Base-by-base conservation (phyloP, 495 filamentous ascomycete genomes). In the Oleoguttula mirabilis region DNA sequence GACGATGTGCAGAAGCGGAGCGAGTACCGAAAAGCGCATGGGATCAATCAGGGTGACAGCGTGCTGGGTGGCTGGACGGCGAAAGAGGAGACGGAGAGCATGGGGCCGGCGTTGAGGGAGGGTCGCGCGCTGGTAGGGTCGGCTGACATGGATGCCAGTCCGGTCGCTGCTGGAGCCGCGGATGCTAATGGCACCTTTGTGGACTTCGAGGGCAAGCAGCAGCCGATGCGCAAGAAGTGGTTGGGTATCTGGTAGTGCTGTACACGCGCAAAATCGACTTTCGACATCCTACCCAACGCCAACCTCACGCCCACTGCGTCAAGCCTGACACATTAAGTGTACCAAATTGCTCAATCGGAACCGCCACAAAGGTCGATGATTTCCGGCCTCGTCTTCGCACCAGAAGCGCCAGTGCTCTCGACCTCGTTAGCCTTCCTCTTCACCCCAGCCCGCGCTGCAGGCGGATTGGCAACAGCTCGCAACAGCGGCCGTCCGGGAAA, bases 1-100 rank as follows among this genome's bases (percentile, higher is more conserved):
- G 82, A 90, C 28, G 87, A 95, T 64, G 78, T 82, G 25, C 65
- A 73, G 58, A 90, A 92, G 73, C 67, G 87, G 47, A 65, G 66
- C 32, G 71, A 78, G 60, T 95, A 82, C 60, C 76, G 83, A 35
- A 73, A 80, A 65, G 84, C 82, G 39, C 84, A 94, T 70, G 86
- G 84, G 7, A 21, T 88, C 54, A 70, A 76, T 32, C 63, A 72
- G 47, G 60, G 60, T 3, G 32, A 19, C 8, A 15, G 38, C 7
- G 21, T 35, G 28, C 40, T 57, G 67, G 48, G 65, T 58, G 32
- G 63, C 59, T 15, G 67, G 69, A 69, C 52, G 24, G 45, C 44
- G 24, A 50, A 43, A 47, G 30, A 17, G 2, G 57, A 56, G 6
- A 33, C n/a, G 10, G 45, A 52, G 32, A 27, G 19, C 6, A 16